phyloP scores from a whole-genome alignment of 2,329 filamentous ascomycete species.

The Cordyceps fumosorosea region DNA sequence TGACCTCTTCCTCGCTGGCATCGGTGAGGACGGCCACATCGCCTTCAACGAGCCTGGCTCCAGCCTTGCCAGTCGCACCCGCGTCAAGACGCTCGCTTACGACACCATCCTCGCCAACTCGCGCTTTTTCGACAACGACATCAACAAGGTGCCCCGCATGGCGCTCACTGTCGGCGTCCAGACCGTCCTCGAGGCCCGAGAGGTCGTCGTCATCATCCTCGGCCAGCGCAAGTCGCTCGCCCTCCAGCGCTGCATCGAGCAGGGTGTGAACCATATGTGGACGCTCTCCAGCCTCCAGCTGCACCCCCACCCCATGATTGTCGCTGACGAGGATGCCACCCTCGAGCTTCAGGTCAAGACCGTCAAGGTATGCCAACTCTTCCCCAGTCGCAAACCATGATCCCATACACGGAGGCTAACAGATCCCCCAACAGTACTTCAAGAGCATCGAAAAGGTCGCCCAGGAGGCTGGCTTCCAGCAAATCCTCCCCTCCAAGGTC shows the following conservation, averaged over 20 bases:
- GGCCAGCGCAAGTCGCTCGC: constrained; percentile 76
- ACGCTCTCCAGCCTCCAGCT: constrained; percentile 75
- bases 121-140: constrained; percentile 72
- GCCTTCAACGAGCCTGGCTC: constrained; percentile 88
- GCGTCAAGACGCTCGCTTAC: constrained; percentile 81
- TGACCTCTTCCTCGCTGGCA: constrained; percentile 78
- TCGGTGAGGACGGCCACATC: constrained; percentile 81
- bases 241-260: constrained; percentile 73
- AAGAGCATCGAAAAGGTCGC: constrained; percentile 64
- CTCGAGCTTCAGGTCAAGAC: constrained; percentile 68
- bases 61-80: constrained; percentile 67
- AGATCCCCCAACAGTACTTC: constrained; percentile 47
- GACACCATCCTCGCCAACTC: constrained; percentile 84
- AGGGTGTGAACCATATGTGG: constrained; percentile 86
- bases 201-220: constrained; percentile 77
- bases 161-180: constrained; percentile 79
- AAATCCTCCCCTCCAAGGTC: constrained; percentile 50
- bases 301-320: constrained; percentile 74
- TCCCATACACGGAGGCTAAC: not conserved
- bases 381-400: not conserved
- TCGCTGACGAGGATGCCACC: constrained; percentile 75
- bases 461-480: constrained; percentile 48
- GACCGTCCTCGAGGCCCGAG: constrained; percentile 72
- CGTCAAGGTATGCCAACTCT: constrained; percentile 42
- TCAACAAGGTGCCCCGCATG: constrained; percentile 70